These are phyloP conservation scores for Entomortierella beljakovae DNA, from an alignment of 192 early-diverging fungal genomes.

Conservation along the genomic window DNA sequence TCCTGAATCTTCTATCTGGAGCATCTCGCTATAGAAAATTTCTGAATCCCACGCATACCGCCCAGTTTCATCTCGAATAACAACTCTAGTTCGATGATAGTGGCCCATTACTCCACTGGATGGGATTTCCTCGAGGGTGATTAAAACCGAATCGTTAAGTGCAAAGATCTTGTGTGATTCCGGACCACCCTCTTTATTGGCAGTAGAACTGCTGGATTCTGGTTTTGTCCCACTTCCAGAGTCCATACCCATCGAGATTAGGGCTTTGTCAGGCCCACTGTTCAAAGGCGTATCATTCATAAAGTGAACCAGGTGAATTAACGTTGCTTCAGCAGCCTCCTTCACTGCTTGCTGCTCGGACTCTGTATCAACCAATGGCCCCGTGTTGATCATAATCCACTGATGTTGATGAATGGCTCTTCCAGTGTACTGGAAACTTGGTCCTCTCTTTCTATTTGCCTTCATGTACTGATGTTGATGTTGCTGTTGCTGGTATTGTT, in stretches of 20 bases:
- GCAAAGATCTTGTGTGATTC: conserved; percentile 77
- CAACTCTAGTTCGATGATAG: conserved; percentile 65
- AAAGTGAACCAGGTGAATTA: conserved; percentile 79
- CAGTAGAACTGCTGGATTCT: neutral
- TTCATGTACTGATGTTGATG: neutral
- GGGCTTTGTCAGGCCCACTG: conserved; percentile 59
- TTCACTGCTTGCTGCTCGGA: conserved; percentile 50
- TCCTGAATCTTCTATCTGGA: conserved; percentile 21
- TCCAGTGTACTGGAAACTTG: conserved; percentile 38
- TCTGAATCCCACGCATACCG: conserved; percentile 85
- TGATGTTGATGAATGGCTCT: conserved; percentile 47
- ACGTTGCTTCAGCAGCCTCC: conserved; percentile 76
- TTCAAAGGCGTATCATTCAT: conserved; percentile 73
- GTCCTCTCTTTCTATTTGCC: conserved; percentile 19
- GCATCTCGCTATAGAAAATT: conserved; percentile 72
- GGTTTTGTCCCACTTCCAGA: neutral
- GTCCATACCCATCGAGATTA: conserved; percentile 37
- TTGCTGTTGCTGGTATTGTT: conserved; percentile 14
- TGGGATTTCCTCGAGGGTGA: conserved; percentile 75
- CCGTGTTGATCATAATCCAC: conserved; percentile 41
- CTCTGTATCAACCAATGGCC: conserved; percentile 23
- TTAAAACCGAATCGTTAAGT: conserved; percentile 75
- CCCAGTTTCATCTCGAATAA: conserved; percentile 82
- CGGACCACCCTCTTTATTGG: neutral
- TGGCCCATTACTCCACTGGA: conserved; percentile 47